Percentiles rank a stretch among this genome's conserved stretches.
These are phyloP conservation scores for Boletus patriciae DNA, from an alignment of 768 basidiomycete species.

Conservation along the genomic window DNA sequence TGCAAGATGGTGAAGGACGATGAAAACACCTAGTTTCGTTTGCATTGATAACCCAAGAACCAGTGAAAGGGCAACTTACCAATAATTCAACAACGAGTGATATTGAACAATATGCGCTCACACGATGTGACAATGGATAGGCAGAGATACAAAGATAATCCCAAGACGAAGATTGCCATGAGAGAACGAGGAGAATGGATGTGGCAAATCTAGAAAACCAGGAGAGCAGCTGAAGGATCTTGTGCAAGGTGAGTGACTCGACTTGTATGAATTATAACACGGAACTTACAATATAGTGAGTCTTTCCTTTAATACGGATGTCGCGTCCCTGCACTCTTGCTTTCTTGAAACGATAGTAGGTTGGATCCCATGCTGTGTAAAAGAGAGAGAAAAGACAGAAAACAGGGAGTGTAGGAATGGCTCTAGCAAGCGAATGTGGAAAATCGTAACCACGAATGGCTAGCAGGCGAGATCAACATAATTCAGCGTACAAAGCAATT, in stretches of 20 bases:
- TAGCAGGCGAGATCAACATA: constrained; percentile 10
- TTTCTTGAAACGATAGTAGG: constrained; percentile 59
- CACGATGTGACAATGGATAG: constrained; percentile 36
- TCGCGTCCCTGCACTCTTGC: constrained; percentile 71
- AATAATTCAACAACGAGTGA: constrained; percentile 52
- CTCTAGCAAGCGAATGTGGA: constrained; percentile 15
- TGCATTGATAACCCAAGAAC: neutral
- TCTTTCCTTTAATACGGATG: constrained; percentile 65
- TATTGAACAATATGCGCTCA: constrained; percentile 48
- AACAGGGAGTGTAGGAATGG: constrained; percentile 47
- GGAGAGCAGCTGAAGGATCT: constrained; percentile 59
- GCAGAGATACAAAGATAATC: constrained; percentile 40
- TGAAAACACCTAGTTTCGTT: constrained; percentile 44
- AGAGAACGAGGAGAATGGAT: constrained; percentile 43
- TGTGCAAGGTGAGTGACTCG: constrained; percentile 4
- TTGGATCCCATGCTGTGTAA: constrained; percentile 88
- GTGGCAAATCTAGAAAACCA: constrained; percentile 61
- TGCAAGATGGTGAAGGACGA: constrained; percentile 56
- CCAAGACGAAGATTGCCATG: constrained; percentile 41
- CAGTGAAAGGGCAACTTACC: constrained; percentile 41
- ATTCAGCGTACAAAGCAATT: neutral
- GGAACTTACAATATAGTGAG: constrained; percentile 57
- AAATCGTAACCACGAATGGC: constrained; percentile 24
- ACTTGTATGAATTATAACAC: neutral
- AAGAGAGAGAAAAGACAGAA: constrained; percentile 59